Evolutionary conservation across 2,329 filamentous ascomycete genomes (phyloP).

Genomic region (Venturia nashicola): DNA sequence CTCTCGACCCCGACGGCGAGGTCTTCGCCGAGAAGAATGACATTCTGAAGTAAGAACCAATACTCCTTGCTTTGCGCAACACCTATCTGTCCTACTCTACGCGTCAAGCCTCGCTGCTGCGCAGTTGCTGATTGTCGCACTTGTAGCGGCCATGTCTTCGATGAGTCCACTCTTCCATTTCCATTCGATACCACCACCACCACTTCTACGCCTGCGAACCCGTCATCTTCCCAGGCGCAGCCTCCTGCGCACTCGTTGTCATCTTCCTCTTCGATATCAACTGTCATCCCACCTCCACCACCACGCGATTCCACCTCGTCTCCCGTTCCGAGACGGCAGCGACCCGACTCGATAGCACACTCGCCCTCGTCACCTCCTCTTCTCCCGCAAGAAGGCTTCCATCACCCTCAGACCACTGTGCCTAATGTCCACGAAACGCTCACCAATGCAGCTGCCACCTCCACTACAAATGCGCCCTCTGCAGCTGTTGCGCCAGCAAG

Average conservation of each 20-base stretch:
- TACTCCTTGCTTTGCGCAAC: slow-evolving; percentile 1
- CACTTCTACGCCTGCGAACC: background rate
- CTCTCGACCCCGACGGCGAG: slow-evolving; percentile 36
- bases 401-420: background rate
- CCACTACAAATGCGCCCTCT: background rate
- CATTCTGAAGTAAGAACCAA: slow-evolving; percentile 39
- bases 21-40: slow-evolving; percentile 46
- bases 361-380: background rate
- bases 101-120: background rate
- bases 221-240: background rate
- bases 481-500: background rate
- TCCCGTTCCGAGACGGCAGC: background rate
- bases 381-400: background rate
- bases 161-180: slow-evolving; percentile 4
- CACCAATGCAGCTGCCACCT: background rate
- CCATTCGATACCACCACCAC: slow-evolving; percentile 7
- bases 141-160: slow-evolving; percentile 6
- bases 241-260: background rate
- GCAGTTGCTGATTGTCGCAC: slow-evolving; percentile 2
- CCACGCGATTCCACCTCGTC: background rate
- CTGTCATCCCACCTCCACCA: background rate
- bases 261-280: background rate
- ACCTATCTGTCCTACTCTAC: background rate
- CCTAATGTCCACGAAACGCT: background rate
- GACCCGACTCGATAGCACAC: background rate